phyloP scores from a whole-genome alignment of 129 eudicot species.

The Erigeron canadensis region DNA sequence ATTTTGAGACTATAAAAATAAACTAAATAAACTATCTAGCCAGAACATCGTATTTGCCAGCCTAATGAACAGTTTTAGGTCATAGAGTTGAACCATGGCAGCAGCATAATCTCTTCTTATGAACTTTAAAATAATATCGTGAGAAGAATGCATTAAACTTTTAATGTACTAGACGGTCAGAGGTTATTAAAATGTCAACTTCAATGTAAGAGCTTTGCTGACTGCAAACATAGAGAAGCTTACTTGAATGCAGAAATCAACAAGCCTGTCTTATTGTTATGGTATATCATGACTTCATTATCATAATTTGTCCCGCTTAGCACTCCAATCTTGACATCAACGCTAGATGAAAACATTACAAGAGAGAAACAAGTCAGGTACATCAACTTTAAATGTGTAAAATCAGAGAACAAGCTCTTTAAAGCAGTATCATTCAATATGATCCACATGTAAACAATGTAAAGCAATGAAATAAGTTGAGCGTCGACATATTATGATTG shows the following conservation, averaged over 20 bases:
- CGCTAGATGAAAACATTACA: slow-evolving; percentile 44
- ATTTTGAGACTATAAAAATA: too few species aligned
- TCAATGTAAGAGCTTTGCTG: neutral
- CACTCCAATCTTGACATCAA: slow-evolving; percentile 70
- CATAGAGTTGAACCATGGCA: neutral
- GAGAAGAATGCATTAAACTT: neutral
- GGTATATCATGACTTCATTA: slow-evolving; percentile 49
- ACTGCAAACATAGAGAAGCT: neutral
- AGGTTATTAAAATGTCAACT: neutral
- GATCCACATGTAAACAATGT: too few species aligned
- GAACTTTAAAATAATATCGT: neutral
- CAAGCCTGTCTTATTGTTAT: slow-evolving; percentile 65
- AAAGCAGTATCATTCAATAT: too few species aligned
- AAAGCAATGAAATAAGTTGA: neutral
- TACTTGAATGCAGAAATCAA: slow-evolving; percentile 80
- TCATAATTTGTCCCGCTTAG: slow-evolving; percentile 73
- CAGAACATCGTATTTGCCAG: neutral
- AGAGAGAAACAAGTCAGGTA: neutral
- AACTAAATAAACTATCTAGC: neutral
- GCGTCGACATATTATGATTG: neutral
- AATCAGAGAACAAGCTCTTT: neutral
- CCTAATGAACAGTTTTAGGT: neutral
- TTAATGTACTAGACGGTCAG: neutral
- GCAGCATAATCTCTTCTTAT: slow-evolving; percentile 1
- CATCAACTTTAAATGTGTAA: neutral